Evolutionary conservation across 129 eudicot genomes (phyloP).

Genomic region (Mikania micrantha): DNA sequence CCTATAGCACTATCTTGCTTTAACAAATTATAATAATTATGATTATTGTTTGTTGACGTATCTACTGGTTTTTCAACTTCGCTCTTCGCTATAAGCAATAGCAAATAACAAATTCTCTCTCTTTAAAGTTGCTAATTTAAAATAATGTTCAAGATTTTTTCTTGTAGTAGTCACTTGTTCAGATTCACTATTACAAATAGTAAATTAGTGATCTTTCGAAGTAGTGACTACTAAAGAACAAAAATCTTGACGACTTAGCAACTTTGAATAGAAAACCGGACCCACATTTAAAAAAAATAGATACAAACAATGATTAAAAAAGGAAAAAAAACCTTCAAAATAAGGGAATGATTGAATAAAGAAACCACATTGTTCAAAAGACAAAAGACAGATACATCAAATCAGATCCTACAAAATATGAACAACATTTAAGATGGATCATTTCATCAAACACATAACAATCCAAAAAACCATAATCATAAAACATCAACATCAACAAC

Average conservation of each 20-base stretch:
- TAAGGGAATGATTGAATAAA: slow-evolving; percentile 6
- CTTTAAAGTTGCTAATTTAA: not conserved
- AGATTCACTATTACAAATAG: not conserved
- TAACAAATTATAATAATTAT: too few relatives aligned
- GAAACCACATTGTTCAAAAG: slow-evolving; percentile 15
- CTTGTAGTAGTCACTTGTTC: not conserved
- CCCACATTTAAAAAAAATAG: too few relatives aligned
- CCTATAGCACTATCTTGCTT: too few relatives aligned
- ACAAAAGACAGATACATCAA: slow-evolving; percentile 10
- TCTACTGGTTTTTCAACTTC: not conserved
- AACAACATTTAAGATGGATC: slow-evolving; percentile 21
- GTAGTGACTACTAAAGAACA: not conserved
- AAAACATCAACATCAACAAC: not conserved
- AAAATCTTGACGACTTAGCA: not conserved
- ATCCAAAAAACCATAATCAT: slow-evolving; percentile 21
- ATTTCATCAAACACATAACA: slow-evolving; percentile 8
- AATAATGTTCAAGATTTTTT: not conserved
- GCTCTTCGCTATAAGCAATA: not conserved
- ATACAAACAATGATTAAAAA: too few relatives aligned
- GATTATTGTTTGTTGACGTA: not conserved
- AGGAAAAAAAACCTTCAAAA: slow-evolving; percentile 1
- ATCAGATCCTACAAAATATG: slow-evolving; percentile 5
- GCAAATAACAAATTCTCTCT: not conserved
- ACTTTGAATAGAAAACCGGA: not conserved
- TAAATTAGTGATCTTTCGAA: too few relatives aligned